These are phyloP conservation scores for Mycena pura DNA, from an alignment of 768 basidiomycete genomes.

Conservation along the genomic window DNA sequence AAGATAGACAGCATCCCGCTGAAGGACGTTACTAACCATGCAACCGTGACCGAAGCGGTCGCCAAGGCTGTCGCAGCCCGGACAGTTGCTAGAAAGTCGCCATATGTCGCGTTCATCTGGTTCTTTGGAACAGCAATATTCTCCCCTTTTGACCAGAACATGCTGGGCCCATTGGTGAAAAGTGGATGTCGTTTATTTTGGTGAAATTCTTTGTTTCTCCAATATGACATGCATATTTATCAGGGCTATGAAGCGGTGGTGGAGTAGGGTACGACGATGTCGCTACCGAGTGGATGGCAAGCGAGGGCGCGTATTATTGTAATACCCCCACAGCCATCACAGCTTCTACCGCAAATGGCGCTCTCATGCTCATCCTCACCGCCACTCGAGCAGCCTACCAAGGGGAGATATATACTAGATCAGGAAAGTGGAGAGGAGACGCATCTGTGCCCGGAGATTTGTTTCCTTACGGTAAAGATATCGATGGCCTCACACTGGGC, in stretches of 20 bases:
- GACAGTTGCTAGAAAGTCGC: slow-evolving; percentile 8
- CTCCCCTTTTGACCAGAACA: slow-evolving; percentile 20
- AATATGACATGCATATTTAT: no score
- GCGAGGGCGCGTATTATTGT: slow-evolving; percentile 26
- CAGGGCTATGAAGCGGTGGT: slow-evolving; percentile 22
- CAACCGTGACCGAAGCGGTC: slow-evolving; percentile 4
- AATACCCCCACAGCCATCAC: slow-evolving; percentile 29
- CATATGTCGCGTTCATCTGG: slow-evolving; percentile 26
- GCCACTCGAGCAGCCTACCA: slow-evolving; percentile 24
- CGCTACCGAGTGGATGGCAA: slow-evolving; percentile 24
- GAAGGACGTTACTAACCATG: neutral
- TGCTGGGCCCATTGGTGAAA: slow-evolving; percentile 18
- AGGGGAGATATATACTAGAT: slow-evolving; percentile 24
- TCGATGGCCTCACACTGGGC: slow-evolving; percentile 28
- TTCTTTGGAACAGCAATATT: neutral
- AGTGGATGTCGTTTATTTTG: slow-evolving; percentile 25
- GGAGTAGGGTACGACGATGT: slow-evolving; percentile 27
- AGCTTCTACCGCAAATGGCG: slow-evolving; percentile 30
- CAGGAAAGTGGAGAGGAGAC: slow-evolving; percentile 27
- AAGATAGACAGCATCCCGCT: slow-evolving; percentile 15
- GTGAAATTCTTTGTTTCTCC: neutral
- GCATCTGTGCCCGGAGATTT: slow-evolving; percentile 12
- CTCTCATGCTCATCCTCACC: slow-evolving; percentile 30
- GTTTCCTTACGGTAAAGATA: slow-evolving; percentile 20
- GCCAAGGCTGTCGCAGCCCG: slow-evolving; percentile 10